Evolutionary conservation across 2,329 filamentous ascomycete species (phyloP), one percentile per base, ranked within the genome.

Genomic region (Pseudocercospora cruenta): DNA sequence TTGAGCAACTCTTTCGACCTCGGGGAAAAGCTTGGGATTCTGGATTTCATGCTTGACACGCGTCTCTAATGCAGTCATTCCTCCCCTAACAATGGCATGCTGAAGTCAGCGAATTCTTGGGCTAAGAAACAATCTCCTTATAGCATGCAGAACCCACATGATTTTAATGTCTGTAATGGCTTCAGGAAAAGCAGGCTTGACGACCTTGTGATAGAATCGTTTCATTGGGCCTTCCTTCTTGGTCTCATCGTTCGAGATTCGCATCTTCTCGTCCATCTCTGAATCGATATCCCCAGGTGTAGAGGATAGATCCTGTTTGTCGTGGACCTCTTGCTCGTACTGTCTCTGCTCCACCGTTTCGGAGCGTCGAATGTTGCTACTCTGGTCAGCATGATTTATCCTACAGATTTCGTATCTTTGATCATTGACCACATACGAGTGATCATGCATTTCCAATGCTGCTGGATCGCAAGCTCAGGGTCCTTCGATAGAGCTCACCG

Each of bases 101-200:
- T 43, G 39, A 24, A 8, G 51, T 55, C 24, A 55, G 51, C 8
- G 33, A 2, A 4, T 55, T 1, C 14, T 51, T 16, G 39, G 19
- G 39, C 39, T 14, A 16, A 43, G 39, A 43, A 14, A n/a, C 2
- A 3, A 43, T 19, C 39, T 43, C 39, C 39, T 43, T 7, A 19
- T 7, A 16, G 14, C 2, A 16, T 3, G 16, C 16, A 6, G 22
- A 9, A 31, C 51, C 8, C 22, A 55, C 68, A 74, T 71, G 53
- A 74, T 74, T 63, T 72, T 75, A 62, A 73, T 55, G 49, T 75
- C 73, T 31, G 66, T 64, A 36, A 73, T 73, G 53, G 71, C 72
- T 62, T 74, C 71, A n/a, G 71, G 73, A 51, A 73, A 74, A 10
- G 70, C 69, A 3, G 70, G 67, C 58, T 69, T 72, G 63, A 73